These are phyloP conservation scores for Acanthamoeba sp. DNA, from an alignment of 208 protist genomes.

Conservation along the genomic window DNA sequence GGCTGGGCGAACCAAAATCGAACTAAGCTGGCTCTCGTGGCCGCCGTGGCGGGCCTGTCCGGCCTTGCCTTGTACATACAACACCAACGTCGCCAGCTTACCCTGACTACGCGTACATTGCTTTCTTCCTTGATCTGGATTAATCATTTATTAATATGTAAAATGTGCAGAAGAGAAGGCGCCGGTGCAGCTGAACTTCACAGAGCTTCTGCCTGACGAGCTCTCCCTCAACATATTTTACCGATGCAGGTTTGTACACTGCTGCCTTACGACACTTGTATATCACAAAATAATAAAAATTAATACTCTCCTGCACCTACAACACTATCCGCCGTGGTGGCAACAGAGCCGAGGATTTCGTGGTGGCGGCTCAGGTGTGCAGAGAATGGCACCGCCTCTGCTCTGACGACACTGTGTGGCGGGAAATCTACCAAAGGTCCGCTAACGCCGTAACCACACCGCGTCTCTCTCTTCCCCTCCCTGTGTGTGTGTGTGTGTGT, in stretches of 20 bases:
- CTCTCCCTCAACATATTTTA: conserved; percentile 42
- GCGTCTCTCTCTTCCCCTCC: no score
- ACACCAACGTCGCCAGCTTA: neutral
- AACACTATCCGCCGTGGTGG: no score
- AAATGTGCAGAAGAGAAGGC: neutral
- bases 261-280: neutral
- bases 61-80: neutral
- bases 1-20: neutral
- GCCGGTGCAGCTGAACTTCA: neutral
- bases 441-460: no score
- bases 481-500: no score
- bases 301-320: no score
- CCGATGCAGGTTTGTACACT: neutral
- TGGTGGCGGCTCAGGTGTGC: neutral
- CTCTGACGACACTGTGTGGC: neutral
- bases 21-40: neutral
- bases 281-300: no score
- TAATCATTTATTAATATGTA: neutral
- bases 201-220: neutral
- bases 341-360: conserved; percentile 13
- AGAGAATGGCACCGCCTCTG: neutral
- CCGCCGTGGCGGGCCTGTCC: neutral
- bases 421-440: neutral
- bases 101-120: neutral
- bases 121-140: neutral